Conservation (phyloP, 495 filamentous ascomycete genomes). For the Lophium mytilinum region DNA sequence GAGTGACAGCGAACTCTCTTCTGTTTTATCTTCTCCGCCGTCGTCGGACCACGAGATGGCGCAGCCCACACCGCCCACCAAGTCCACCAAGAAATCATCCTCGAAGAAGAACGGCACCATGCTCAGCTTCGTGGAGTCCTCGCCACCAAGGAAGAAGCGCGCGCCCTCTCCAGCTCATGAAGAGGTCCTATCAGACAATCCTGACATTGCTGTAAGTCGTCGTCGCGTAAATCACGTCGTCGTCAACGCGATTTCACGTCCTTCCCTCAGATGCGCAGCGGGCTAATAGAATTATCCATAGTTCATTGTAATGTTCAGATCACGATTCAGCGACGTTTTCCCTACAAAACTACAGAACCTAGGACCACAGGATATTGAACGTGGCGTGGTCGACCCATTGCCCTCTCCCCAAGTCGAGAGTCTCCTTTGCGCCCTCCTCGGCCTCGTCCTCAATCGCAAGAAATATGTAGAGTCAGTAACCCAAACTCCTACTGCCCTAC, state of each 20-base stretch:
- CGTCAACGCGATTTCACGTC: conserved; percentile 22
- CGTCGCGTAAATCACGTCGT: conserved; percentile 25
- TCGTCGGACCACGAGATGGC: conserved; percentile 26
- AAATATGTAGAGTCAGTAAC: conserved; percentile 90
- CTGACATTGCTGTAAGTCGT: conserved; percentile 74
- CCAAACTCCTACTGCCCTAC: conserved; percentile 4
- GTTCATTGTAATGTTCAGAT: conserved; percentile 97
- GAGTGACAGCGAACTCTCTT: conserved; percentile 18
- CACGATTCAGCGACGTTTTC: conserved; percentile 83
- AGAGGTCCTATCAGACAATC: conserved; percentile 79
- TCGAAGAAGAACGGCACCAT: conserved; percentile 21
- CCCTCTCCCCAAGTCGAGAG: conserved; percentile 81
- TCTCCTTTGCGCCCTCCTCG: conserved; percentile 79
- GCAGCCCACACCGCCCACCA: conserved; percentile 2
- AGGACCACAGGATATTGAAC: conserved; percentile 91
- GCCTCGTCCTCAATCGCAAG: conserved; percentile 87
- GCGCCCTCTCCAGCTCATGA: conserved; percentile 81
- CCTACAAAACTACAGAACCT: conserved; percentile 78
- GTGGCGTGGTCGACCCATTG: conserved; percentile 63
- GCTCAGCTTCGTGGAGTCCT: conserved; percentile 41
- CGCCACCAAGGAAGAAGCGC: conserved; percentile 62
- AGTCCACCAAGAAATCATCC: conserved; percentile 3
- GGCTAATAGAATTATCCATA: conserved; percentile 35
- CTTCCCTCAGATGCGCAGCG: neutral
- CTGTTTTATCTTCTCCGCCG: conserved; percentile 22